Evolutionary conservation across 2,329 filamentous ascomycete species (phyloP).

Genomic region (Torrubiellomyces zombiae): DNA sequence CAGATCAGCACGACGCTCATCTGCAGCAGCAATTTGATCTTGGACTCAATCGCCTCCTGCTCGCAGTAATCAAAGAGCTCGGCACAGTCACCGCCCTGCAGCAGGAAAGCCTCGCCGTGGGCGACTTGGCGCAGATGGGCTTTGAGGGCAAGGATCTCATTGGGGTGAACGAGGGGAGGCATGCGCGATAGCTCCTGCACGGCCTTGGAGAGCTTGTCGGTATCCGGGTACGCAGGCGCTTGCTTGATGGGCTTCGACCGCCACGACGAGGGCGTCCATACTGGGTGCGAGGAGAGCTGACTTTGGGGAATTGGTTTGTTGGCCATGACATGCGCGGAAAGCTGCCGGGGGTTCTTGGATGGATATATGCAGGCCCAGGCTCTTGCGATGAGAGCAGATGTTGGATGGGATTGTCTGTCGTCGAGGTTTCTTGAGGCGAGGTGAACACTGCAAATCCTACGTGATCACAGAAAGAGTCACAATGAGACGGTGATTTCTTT

Average conservation of each 20-base stretch:
- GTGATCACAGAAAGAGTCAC: too few species aligned
- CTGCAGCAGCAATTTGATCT: conserved; percentile 90
- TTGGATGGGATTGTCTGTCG: too few species aligned
- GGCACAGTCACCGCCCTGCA: conserved; percentile 93
- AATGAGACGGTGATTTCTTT: too few species aligned
- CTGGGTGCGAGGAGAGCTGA: too few species aligned
- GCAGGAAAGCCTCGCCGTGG: conserved; percentile 74
- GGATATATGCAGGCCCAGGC: too few species aligned
- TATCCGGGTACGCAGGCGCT: conserved; percentile 51
- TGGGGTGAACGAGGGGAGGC: conserved; percentile 64
- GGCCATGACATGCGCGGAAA: too few species aligned
- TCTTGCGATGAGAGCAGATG: too few species aligned
- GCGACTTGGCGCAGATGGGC: conserved; percentile 71
- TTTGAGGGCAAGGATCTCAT: conserved; percentile 68
- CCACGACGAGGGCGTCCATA: conserved; percentile 58
- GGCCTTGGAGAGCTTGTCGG: conserved; percentile 39
- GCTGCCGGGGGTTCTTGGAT: too few species aligned
- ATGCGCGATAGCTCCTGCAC: conserved; percentile 48
- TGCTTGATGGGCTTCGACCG: conserved; percentile 66
- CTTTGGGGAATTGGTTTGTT: too few species aligned
- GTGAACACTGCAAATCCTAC: too few species aligned
- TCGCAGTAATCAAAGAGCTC: conserved; percentile 96
- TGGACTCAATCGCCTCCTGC: conserved; percentile 76
- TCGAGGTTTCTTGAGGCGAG: too few species aligned
- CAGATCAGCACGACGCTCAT: conserved; percentile 95